Percentiles rank a stretch among this genome's conserved stretches.
phyloP scores from a whole-genome alignment of 148 eudicot genomes.

The Persicaria maculosa region DNA sequence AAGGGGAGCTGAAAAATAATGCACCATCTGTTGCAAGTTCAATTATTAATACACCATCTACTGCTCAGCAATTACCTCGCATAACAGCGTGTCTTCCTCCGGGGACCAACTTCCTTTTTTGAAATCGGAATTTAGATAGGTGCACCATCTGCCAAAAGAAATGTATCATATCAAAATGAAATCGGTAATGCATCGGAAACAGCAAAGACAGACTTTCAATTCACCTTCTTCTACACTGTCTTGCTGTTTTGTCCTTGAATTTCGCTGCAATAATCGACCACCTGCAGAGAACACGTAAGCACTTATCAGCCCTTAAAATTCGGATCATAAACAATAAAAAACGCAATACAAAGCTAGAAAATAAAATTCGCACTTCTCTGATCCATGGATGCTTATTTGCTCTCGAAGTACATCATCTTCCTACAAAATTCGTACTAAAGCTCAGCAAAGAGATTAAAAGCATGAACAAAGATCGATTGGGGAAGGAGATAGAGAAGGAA shows the following conservation, averaged over 20 bases:
- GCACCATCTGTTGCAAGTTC: too few species aligned
- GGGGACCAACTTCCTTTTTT: conserved; percentile 98
- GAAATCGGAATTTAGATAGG: conserved; percentile 90
- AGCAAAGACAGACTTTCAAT: too few species aligned
- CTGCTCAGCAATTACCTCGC: too few species aligned
- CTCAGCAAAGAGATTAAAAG: neutral
- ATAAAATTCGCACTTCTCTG: conserved; percentile 48
- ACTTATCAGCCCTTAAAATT: conserved; percentile 7
- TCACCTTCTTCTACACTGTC: conserved; percentile 97
- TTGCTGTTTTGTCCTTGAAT: conserved; percentile 81
- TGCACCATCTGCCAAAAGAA: conserved; percentile 62
- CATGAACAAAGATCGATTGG: too few species aligned
- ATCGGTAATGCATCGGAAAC: too few species aligned
- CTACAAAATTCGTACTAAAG: conserved; percentile 34
- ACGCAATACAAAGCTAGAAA: neutral
- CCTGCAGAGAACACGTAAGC: conserved; percentile 36
- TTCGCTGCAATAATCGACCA: conserved; percentile 90
- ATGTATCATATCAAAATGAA: neutral
- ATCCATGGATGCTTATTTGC: conserved; percentile 73
- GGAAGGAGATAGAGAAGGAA: conserved; percentile 1
- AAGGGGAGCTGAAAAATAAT: too few species aligned
- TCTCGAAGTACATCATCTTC: conserved; percentile 91
- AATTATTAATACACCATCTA: too few species aligned
- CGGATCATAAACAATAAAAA: conserved; percentile 16
- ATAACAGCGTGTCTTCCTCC: conserved; percentile 88